Evolutionary conservation across 2,329 filamentous ascomycete species (phyloP).

Genomic region (Zymoseptoria passerinii): DNA sequence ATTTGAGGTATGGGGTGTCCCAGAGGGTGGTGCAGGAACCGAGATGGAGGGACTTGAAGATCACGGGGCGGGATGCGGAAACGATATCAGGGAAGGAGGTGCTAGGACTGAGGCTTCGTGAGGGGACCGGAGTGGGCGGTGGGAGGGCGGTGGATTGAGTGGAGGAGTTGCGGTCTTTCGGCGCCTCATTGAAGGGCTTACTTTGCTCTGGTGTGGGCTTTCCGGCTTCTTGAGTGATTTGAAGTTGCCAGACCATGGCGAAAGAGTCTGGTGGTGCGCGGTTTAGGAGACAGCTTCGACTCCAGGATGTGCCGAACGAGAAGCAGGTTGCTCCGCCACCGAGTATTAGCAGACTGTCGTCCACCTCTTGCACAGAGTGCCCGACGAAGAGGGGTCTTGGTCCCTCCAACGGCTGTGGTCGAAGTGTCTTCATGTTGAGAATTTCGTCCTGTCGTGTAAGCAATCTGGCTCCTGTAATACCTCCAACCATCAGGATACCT

Average conservation of each 20-base stretch:
- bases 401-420: conserved; percentile 26
- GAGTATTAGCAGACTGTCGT: conserved; percentile 50
- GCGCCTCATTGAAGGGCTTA: conserved; percentile 7
- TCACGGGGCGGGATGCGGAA: conserved; percentile 49
- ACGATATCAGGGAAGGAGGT: conserved; percentile 56
- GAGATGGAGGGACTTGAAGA: conserved; percentile 58
- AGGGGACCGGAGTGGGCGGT: conserved; percentile 36
- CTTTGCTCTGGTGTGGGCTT: conserved; percentile 13
- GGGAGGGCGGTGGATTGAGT: conserved; percentile 8
- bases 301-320: conserved; percentile 84
- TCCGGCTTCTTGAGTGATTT: conserved; percentile 17
- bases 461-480: conserved; percentile 39
- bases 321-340: conserved; percentile 85
- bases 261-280: conserved; percentile 18
- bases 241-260: conserved; percentile 23
- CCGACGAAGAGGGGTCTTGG: conserved; percentile 64
- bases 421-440: conserved; percentile 30
- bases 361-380: conserved; percentile 46
- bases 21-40: conserved; percentile 60
- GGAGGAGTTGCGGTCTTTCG: neutral
- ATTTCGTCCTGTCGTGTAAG: conserved; percentile 47
- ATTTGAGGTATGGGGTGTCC: conserved; percentile 59
- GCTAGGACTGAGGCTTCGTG: conserved; percentile 44
- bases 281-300: conserved; percentile 44
- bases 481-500: conserved; percentile 46